phyloP scores from a whole-genome alignment of 2,329 filamentous ascomycete species.

The Colletotrichum sp. region DNA sequence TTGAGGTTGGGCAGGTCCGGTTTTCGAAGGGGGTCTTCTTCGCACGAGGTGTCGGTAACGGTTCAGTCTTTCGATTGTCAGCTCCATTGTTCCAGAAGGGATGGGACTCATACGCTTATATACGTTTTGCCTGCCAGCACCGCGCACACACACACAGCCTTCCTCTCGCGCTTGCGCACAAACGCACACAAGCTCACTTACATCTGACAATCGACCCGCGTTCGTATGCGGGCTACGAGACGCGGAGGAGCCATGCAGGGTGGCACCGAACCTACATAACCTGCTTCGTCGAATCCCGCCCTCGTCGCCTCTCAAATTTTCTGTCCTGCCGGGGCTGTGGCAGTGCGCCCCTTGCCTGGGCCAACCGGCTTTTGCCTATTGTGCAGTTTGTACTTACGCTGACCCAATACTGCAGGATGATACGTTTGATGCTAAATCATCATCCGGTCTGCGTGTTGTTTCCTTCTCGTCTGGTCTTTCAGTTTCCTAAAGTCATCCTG shows the following conservation, averaged over 20 bases:
- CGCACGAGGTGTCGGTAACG: neutral
- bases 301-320: neutral
- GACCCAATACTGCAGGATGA: neutral
- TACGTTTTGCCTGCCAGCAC: conserved; percentile 13
- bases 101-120: conserved; percentile 19
- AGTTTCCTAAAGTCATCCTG: neutral
- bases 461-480: neutral
- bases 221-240: conserved; percentile 17
- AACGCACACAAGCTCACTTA: conserved; percentile 19
- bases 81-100: conserved; percentile 7
- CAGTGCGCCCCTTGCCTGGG: neutral
- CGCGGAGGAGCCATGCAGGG: conserved; percentile 19
- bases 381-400: neutral
- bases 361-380: neutral
- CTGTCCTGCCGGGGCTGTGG: neutral
- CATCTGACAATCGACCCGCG: conserved; percentile 19
- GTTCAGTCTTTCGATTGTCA: conserved; percentile 4
- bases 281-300: neutral
- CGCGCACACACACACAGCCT: neutral
- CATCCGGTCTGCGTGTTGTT: neutral
- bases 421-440: neutral
- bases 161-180: neutral
- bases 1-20: neutral
- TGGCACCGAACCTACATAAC: conserved; percentile 13
- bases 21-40: neutral